phyloP scores from a whole-genome alignment of 1,284 basidiomycete species.

The Puccinia novopanici region DNA sequence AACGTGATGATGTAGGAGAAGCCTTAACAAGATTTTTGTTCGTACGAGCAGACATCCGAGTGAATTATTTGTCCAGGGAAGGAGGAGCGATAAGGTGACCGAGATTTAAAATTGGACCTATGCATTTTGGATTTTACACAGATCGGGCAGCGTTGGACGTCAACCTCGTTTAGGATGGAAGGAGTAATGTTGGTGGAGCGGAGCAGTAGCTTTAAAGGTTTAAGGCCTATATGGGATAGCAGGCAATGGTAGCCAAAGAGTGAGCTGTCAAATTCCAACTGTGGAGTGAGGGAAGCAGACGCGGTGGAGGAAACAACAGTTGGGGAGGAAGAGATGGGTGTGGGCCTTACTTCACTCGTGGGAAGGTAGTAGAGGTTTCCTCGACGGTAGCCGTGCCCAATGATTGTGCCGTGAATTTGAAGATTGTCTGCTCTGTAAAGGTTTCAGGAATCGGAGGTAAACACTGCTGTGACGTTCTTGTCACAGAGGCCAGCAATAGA shows the following conservation, averaged over 20 bases:
- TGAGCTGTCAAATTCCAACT: neutral
- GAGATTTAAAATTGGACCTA: neutral
- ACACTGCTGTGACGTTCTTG: neutral
- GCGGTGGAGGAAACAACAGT: neutral
- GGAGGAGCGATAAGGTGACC: neutral
- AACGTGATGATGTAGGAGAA: neutral
- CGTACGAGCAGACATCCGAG: neutral
- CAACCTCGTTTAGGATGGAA: neutral
- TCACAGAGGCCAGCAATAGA: neutral
- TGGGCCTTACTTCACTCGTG: neutral
- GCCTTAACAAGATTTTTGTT: neutral
- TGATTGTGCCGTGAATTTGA: no score
- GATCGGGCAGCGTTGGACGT: neutral
- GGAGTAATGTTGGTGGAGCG: neutral
- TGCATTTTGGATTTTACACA: constrained; percentile 17
- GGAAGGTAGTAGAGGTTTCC: neutral
- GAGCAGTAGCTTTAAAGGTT: neutral
- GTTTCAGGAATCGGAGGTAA: neutral
- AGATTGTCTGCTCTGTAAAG: no score
- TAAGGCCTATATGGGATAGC: neutral
- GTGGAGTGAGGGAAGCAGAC: no score
- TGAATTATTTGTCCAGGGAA: neutral
- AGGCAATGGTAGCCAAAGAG: neutral
- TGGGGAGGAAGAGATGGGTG: no score
- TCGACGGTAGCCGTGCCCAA: neutral